Base-by-base conservation (phyloP, 345 rosid species). In the Camelina laxa region DNA sequence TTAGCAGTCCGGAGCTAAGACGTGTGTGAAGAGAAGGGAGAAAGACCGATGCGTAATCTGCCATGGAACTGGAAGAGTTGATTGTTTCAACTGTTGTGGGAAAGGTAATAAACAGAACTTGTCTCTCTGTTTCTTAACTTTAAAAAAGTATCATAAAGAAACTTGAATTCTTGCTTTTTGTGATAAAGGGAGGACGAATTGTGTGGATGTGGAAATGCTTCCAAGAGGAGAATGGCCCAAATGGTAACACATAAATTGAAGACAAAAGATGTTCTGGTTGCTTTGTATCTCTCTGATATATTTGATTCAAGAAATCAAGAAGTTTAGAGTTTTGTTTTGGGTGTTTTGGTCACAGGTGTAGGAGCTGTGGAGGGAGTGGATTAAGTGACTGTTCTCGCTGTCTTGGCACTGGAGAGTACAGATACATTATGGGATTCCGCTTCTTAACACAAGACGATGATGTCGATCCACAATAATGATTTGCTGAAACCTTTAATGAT, bases 211-310 rank as follows among this genome's bases (percentile, higher is more conserved):
- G 56, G 78, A 79, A 27, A 81, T 86, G 91, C 95, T 92, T 80
- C 93, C 98, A 0, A 82, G 30, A 82, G 93, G 97, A 76, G 90
- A 84, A 72, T 86, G 97, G 93, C 95, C 93, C 33, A 89, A 84
- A 87, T 93, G 95, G 98, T 88, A 82, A 64, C 5, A 24, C 27
- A 19, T 69, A 44, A 21, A 20, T 50, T 45, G 14, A 33, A 31
- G 6, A 6, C 2, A 48, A 30, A 0, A 45, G 11, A 74, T 47
- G 21, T 60, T 71, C 31, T 60, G 45, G 11, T 44, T 21, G 58
- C 14, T 35, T 27, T 17, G 54, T 24, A 21, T 33, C 2, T 20
- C 2, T 48, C 0, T 36, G 27, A 9, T 36, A 36, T 36, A 36
- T 35, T 38, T 48, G 62, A 36, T 64, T 63, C 41, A 45, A 5